Evolutionary conservation across 257 asterid species (phyloP), one percentile per base, ranked within the genome.

Genomic region (Plectranthus barbatus): DNA sequence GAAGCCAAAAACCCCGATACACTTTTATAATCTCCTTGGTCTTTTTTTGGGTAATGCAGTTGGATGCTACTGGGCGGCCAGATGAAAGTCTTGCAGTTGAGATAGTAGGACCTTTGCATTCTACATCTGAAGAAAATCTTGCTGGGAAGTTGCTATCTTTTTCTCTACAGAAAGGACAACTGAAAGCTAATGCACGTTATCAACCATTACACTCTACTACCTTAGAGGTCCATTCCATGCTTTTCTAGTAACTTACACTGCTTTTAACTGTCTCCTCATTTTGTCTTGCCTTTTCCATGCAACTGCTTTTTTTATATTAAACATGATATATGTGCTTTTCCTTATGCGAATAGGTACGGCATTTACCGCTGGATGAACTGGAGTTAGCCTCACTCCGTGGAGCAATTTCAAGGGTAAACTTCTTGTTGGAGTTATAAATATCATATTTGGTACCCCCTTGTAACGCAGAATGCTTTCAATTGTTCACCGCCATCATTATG

Each of bases 341-440:
- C 33, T 15, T 56, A 60, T 82, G 76, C 74, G 71, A 75, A 59
- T 80, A 93, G 99, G 83, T 87, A 53, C 94, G 99, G 14, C 78
- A 87, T 84, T 83, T 93, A 71, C 99, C 97, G 60, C 75, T 93
- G 76, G 99, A 93, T 80, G 99, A 90, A 67, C 88, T 93, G 79
- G 99, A 93, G 91, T 86, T 93, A 48, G 96, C 97, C 71, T 93
- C 99, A 51, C 94, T 93, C 56, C 95, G 99, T 23, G 99, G 99
- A 75, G 86, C 86, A 48, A 79, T 93, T 62, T 91, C 91, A 79
- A 85, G 90, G 81, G 99, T 93, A 83, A 82, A 50, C 52, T 57
- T 73, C 62, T 51, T 33, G 11, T 54, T 64, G 21, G 11, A 60
- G 40, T 42, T 50, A 53, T 58, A 64, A 66, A 69, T 56, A 8